A percentile compares a stretch with the other conserved stretches of the same genome.
Evolutionary conservation across 192 early-diverging fungal genomes (phyloP).

Genomic region (Podila clonocystis): DNA sequence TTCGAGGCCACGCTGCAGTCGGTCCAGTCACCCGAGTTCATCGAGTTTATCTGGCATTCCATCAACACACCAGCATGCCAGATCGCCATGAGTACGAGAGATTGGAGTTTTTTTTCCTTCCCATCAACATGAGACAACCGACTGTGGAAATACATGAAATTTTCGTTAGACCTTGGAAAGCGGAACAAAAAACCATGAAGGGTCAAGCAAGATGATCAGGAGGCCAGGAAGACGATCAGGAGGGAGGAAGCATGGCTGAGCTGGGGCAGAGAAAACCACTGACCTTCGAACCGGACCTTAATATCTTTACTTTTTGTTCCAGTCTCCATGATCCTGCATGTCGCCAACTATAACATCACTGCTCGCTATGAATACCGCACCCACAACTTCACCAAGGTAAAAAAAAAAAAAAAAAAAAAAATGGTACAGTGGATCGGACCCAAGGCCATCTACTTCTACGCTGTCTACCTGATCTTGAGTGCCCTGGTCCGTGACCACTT

Average conservation of each 20-base stretch:
- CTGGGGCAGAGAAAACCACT: neutral
- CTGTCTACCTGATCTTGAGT: constrained; percentile 61
- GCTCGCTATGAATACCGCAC: constrained; percentile 43
- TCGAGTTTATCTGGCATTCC: constrained; percentile 39
- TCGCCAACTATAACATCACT: constrained; percentile 45
- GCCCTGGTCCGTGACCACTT: constrained; percentile 66
- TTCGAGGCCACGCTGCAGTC: constrained; percentile 20
- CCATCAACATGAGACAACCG: neutral
- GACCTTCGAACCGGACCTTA: neutral
- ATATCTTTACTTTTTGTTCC: neutral
- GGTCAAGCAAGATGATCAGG: too few species aligned
- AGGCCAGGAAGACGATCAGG: too few species aligned
- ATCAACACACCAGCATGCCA: constrained; percentile 41
- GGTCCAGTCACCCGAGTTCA: constrained; percentile 37
- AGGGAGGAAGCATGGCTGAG: neutral
- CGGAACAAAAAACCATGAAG: neutral
- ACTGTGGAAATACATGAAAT: too few species aligned
- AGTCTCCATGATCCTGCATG: constrained; percentile 47
- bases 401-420: neutral
- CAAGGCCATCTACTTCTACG: constrained; percentile 66
- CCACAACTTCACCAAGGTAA: constrained; percentile 46
- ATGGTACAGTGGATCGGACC: constrained; percentile 53
- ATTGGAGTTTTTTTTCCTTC: neutral
- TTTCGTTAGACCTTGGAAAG: neutral
- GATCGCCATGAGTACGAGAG: constrained; percentile 42